A percentile compares a stretch with the other conserved stretches of the same genome.
Evolutionary conservation across 306 rosid genomes (phyloP).

Genomic region (Corylus avellana): DNA sequence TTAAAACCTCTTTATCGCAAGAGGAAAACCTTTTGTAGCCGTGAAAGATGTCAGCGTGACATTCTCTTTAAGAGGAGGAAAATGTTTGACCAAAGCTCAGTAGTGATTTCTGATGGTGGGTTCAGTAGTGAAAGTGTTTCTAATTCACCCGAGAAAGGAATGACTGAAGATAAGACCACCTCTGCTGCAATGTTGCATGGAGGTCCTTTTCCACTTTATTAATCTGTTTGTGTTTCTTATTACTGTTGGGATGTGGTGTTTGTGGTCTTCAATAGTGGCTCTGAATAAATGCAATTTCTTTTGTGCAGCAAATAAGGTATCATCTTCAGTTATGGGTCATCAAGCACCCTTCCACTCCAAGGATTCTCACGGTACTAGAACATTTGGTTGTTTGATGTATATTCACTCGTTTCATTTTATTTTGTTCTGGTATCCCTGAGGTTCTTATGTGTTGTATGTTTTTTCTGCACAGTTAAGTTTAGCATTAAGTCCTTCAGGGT

Average conservation of each 20-base stretch:
- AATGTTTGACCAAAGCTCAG: conserved; percentile 49
- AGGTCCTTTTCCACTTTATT: conserved; percentile 18
- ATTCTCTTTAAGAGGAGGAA: conserved; percentile 64
- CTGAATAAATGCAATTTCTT: conserved; percentile 23
- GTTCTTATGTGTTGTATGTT: conserved; percentile 32
- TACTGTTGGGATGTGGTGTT: conserved; percentile 9
- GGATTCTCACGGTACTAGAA: conserved; percentile 70
- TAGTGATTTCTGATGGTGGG: conserved; percentile 64
- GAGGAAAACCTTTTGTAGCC: conserved; percentile 58
- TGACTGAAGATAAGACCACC: conserved; percentile 37
- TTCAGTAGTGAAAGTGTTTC: conserved; percentile 84
- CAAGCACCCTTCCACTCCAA: conserved; percentile 47
- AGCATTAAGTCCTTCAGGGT: conserved; percentile 83
- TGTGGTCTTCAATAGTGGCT: conserved; percentile 3
- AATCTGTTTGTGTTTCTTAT: conserved; percentile 3
- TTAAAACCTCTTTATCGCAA: conserved; percentile 42
- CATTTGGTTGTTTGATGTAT: conserved; percentile 5
- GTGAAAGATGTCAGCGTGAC: conserved; percentile 52
- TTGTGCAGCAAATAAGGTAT: conserved; percentile 38
- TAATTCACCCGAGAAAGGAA: conserved; percentile 58
- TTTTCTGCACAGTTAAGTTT: conserved; percentile 66
- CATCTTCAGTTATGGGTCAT: conserved; percentile 40
- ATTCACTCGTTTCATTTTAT: conserved; percentile 16
- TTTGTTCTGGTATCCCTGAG: conserved; percentile 26
- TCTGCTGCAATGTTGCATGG: conserved; percentile 41